Percentiles rank a stretch among this genome's conserved stretches.
Conservation (phyloP, 257 asterid species). For the Linderniella brevidens region DNA sequence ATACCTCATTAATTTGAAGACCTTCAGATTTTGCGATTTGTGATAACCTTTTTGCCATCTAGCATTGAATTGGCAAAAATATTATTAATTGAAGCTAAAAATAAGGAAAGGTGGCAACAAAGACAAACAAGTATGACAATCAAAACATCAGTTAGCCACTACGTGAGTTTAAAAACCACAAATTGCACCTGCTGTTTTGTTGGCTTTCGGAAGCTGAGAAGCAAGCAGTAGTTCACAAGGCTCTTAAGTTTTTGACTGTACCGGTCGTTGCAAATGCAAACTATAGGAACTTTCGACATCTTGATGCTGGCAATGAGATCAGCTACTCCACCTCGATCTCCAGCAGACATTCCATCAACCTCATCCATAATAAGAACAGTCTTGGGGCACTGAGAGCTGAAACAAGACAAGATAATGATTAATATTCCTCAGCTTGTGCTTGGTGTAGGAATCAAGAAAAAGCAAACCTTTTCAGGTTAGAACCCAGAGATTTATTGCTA, state of each 20-base stretch:
- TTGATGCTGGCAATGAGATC: constrained; percentile 97
- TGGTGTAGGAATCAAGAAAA: constrained; percentile 11
- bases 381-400: constrained; percentile 54
- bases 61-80: constrained; percentile 12
- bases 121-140: constrained; percentile 7
- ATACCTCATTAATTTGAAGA: constrained; percentile 74
- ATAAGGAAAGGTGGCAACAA: constrained; percentile 11
- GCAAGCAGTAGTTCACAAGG: constrained; percentile 82
- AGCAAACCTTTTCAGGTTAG: constrained; percentile 51
- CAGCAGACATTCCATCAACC: constrained; percentile 99
- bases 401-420: constrained; percentile 7
- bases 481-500: constrained; percentile 58
- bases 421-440: no score
- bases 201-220: constrained; percentile 78
- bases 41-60: constrained; percentile 89
- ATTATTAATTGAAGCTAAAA: constrained; percentile 11
- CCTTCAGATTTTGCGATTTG: constrained; percentile 76
- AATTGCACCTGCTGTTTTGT: constrained; percentile 90
- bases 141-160: neutral
- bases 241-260: constrained; percentile 97
- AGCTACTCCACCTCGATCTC: constrained; percentile 98
- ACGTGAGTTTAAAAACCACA: no score
- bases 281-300: constrained; percentile 79
- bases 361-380: constrained; percentile 97
- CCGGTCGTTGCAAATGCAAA: constrained; percentile 95